These are phyloP conservation scores for Mortierella antarctica DNA, from an alignment of 192 early-diverging fungal genomes.

Conservation along the genomic window DNA sequence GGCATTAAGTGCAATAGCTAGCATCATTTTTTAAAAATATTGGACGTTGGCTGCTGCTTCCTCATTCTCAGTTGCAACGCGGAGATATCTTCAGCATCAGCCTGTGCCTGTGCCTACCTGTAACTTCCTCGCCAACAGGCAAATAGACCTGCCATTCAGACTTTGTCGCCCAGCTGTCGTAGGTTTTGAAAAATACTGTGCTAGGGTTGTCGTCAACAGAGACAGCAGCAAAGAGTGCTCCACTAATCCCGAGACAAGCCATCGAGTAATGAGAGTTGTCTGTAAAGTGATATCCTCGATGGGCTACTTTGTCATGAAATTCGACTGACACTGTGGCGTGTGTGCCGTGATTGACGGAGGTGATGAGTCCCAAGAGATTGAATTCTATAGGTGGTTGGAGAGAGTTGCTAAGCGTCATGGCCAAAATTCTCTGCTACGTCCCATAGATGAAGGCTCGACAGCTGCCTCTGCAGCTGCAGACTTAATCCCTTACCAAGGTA, in stretches of 20 bases:
- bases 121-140: slow-evolving; percentile 74
- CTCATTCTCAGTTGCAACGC: neutral
- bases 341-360: slow-evolving; percentile 73
- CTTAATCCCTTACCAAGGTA: slow-evolving; percentile 58
- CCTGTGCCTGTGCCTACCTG: slow-evolving; percentile 36
- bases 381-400: slow-evolving; percentile 64
- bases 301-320: slow-evolving; percentile 86
- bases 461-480: too few species aligned
- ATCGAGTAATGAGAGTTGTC: slow-evolving; percentile 83
- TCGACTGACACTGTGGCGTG: slow-evolving; percentile 87
- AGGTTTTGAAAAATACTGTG: slow-evolving; percentile 77
- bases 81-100: neutral
- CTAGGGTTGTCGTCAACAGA: slow-evolving; percentile 60
- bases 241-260: slow-evolving; percentile 75
- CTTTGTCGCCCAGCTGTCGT: slow-evolving; percentile 76
- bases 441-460: too few species aligned
- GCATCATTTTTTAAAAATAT: neutral
- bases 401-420: neutral
- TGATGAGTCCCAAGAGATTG: slow-evolving; percentile 86
- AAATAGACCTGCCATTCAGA: slow-evolving; percentile 83
- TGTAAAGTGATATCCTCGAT: slow-evolving; percentile 84
- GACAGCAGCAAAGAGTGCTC: slow-evolving; percentile 79
- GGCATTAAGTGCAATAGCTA: slow-evolving; percentile 79
- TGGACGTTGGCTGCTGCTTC: neutral
- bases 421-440: too few species aligned